Conservation (phyloP, 305 asterid species). For the Solanum hybrid region DNA sequence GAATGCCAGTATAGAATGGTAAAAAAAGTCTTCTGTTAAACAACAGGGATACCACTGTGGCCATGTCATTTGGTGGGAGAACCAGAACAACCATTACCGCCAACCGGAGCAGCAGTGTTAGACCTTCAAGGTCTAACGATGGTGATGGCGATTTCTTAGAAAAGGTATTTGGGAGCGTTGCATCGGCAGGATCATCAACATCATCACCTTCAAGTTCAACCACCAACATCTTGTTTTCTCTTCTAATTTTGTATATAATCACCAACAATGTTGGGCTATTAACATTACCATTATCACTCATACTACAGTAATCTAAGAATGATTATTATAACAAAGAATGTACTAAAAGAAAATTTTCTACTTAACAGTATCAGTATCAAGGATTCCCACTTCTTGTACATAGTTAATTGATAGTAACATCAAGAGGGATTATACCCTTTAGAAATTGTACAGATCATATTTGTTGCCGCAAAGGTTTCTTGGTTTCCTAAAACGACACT, state of each 20-base stretch:
- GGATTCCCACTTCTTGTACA: background rate
- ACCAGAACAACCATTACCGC: constrained; percentile 22
- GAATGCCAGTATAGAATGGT: background rate
- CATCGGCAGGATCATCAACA: constrained; percentile 15
- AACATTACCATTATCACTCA: constrained; percentile 12
- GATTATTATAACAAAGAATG: background rate
- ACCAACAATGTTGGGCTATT: constrained; percentile 30
- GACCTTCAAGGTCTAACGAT: constrained; percentile 1
- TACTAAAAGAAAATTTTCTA: background rate
- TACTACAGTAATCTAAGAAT: constrained; percentile 10
- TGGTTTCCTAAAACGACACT: background rate
- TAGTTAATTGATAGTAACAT: background rate
- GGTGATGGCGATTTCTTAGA: constrained; percentile 37
- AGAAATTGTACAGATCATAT: background rate
- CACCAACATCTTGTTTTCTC: constrained; percentile 28
- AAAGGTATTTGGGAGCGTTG: constrained; percentile 53
- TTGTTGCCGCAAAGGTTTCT: background rate
- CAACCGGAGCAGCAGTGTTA: constrained; percentile 18
- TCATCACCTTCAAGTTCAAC: constrained; percentile 19
- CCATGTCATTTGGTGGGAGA: constrained; percentile 54
- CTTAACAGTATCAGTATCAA: background rate
- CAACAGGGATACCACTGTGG: constrained; percentile 43
- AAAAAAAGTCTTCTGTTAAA: background rate
- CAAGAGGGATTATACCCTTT: background rate
- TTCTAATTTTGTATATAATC: constrained; percentile 28